phyloP scores from a whole-genome alignment of 2,329 filamentous ascomycete species.

The Colletotrichum eremochloae region DNA sequence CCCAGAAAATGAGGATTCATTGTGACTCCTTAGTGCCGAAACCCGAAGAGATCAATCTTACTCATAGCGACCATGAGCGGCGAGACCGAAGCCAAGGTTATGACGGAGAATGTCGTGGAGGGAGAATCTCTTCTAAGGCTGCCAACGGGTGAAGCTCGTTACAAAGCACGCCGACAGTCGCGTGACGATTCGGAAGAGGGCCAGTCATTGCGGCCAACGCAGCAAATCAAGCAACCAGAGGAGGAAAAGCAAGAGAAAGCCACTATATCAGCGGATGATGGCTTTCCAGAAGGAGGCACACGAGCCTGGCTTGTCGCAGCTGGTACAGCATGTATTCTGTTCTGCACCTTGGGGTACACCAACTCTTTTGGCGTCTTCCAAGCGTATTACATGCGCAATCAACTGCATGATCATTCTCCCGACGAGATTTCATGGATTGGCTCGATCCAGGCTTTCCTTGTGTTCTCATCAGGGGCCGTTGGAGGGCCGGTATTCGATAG shows the following conservation, averaged over 20 bases:
- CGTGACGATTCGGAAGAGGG: background rate
- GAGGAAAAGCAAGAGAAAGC: slow-evolving; percentile 26
- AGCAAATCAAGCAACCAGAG: background rate
- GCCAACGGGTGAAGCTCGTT: background rate
- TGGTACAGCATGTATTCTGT: slow-evolving; percentile 52
- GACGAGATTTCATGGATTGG: slow-evolving; percentile 49
- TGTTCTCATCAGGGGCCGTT: slow-evolving; percentile 44
- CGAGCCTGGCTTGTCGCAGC: slow-evolving; percentile 57
- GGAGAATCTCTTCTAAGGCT: background rate
- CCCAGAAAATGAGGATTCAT: too few species aligned
- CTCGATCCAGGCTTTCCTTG: slow-evolving; percentile 45
- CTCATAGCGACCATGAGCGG: background rate
- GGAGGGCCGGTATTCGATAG: slow-evolving; percentile 44
- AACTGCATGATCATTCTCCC: slow-evolving; percentile 43
- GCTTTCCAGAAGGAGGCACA: slow-evolving; percentile 51
- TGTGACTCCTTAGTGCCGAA: background rate
- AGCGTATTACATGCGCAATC: slow-evolving; percentile 47
- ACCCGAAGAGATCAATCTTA: too few species aligned
- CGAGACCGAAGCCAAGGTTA: background rate
- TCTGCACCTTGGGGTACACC: slow-evolving; percentile 47
- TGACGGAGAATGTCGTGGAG: background rate
- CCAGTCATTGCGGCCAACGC: background rate
- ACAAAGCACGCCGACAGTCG: slow-evolving; percentile 6
- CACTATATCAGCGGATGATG: slow-evolving; percentile 8
- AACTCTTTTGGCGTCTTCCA: slow-evolving; percentile 49